Conservation (phyloP, 2,329 filamentous ascomycete genomes). For the Ophiostoma himal-ulmi region DNA sequence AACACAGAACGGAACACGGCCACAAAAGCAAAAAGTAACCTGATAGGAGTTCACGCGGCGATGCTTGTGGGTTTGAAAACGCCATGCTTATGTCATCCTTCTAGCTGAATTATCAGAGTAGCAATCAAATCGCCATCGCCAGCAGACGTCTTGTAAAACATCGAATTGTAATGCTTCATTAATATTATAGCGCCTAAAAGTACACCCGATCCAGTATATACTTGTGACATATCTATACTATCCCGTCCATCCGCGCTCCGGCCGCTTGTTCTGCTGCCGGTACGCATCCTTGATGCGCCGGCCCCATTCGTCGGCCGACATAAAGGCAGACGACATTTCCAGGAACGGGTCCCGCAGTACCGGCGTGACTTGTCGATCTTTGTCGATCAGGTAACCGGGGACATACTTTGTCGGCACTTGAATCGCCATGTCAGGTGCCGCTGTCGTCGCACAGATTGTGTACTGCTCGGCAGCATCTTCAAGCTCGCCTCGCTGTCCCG, state of each 20-base stretch:
- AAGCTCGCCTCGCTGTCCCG: not conserved
- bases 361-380: constrained; percentile 54
- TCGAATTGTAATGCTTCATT: not conserved
- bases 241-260: constrained; percentile 13
- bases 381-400: constrained; percentile 48
- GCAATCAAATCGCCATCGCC: no score
- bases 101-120: not conserved
- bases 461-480: not conserved
- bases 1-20: not conserved
- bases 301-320: constrained; percentile 19
- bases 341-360: constrained; percentile 42
- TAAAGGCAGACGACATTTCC: constrained; percentile 16
- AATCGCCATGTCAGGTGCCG: constrained; percentile 7
- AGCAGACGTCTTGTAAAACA: not conserved
- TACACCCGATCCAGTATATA: not conserved
- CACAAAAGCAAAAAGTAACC: not conserved
- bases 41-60: not conserved
- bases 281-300: constrained; percentile 40
- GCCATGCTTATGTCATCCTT: not conserved
- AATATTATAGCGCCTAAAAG: not conserved
- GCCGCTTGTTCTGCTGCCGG: constrained; percentile 20
- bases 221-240: not conserved
- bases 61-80: no score
- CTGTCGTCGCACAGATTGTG: not conserved
- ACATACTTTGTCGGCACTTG: constrained; percentile 22